phyloP scores from a whole-genome alignment of 2,329 filamentous ascomycete genomes.

The Talaromyces piceae region DNA sequence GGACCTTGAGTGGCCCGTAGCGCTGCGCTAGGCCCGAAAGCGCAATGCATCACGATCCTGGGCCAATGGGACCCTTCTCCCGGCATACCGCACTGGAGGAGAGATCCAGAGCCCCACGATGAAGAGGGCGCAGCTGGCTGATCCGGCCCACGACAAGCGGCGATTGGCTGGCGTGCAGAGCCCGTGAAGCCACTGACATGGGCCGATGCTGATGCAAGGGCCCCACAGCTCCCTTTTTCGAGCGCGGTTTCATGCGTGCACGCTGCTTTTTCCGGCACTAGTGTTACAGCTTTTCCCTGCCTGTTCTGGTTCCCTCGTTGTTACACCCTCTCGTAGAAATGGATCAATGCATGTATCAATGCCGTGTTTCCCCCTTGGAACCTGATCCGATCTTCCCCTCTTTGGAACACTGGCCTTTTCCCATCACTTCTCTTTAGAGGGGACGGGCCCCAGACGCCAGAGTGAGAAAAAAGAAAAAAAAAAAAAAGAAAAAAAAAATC shows the following conservation, averaged over 20 bases:
- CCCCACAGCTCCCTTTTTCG: not conserved
- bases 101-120: no score
- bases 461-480: no score
- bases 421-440: no score
- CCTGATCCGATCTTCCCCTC: no score
- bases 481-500: no score
- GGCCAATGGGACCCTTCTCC: not conserved
- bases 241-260: no score
- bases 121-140: not conserved
- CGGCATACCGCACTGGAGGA: no score
- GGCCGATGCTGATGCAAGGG: not conserved
- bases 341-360: not conserved
- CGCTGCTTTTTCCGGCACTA: not conserved
- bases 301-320: not conserved
- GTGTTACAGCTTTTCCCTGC: not conserved
- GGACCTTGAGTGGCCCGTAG: not conserved
- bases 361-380: no score
- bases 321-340: not conserved
- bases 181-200: not conserved
- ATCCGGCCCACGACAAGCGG: not conserved
- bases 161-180: not conserved
- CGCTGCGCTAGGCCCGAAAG: not conserved
- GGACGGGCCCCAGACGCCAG: no score
- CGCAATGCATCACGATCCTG: not conserved
- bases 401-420: no score